Evolutionary conservation across 495 filamentous ascomycete species (phyloP).

Genomic region (Penicillium coprophilum): DNA sequence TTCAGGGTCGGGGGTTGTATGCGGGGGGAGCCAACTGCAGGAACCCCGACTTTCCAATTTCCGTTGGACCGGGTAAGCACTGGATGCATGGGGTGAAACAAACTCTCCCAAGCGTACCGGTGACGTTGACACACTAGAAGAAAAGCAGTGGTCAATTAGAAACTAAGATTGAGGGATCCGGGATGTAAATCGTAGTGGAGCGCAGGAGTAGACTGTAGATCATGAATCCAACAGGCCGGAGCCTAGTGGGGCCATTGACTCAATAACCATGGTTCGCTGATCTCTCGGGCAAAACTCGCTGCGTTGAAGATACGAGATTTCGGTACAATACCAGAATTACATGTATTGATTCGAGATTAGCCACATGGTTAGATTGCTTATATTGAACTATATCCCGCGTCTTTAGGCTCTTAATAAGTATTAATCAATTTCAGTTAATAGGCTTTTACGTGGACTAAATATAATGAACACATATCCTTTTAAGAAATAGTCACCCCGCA

Average conservation of each 20-base stretch:
- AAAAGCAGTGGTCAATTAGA: not conserved
- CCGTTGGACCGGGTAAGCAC: not conserved
- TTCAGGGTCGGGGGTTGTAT: constrained; percentile 8
- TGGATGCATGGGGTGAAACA: no score
- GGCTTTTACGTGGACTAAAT: not conserved
- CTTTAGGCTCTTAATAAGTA: not conserved
- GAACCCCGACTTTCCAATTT: not conserved
- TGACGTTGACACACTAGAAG: not conserved
- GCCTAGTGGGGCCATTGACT: constrained; percentile 1
- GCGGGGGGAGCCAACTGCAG: constrained; percentile 1
- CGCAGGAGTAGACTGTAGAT: not conserved
- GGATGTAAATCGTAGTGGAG: not conserved
- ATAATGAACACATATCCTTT: not conserved
- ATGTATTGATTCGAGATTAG: not conserved
- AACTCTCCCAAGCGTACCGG: not conserved
- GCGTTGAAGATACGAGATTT: not conserved
- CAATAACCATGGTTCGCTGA: constrained; percentile 18
- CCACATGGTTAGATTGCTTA: not conserved
- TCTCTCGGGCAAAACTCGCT: constrained; percentile 37
- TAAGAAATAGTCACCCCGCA: constrained; percentile 3
- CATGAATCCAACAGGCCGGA: not conserved
- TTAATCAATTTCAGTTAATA: not conserved
- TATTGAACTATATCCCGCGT: not conserved
- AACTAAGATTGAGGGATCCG: not conserved
- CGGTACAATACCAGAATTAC: not conserved